Evolutionary conservation across 768 basidiomycete genomes (phyloP), one percentile per base, ranked within the genome.

Genomic region (Strobilomyces dryophilus): DNA sequence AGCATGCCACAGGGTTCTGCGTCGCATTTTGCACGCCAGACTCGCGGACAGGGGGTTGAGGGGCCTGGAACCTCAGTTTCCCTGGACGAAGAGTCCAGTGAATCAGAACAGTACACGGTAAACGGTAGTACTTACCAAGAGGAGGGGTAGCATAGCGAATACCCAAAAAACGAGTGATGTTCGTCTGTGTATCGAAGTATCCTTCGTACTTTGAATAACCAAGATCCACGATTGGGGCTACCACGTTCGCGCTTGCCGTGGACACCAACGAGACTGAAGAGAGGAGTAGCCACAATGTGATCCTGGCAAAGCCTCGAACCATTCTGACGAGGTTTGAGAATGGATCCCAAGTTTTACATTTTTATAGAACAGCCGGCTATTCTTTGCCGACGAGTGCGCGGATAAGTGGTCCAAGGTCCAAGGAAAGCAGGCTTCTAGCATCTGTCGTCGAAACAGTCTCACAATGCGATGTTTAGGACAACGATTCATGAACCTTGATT

Each of bases 51-150:
- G 72, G 71, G 12, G 54, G 36, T n/a, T 65, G 64, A 45, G 70
- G 71, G 8, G 65, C 67, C 37, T 60, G 49, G 53, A 61, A 72
- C 11, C 71, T 65, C 27, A 61, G 27, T 2, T 53, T 45, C n/a
- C 61, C 67, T 68, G 21, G 8, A 9, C 8, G 6, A 12, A 20
- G 26, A 8, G 12, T 8, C 32, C 31, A 32, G 18, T 11, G 3
- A 26, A 17, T 26, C 26, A n/a, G 26, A 29, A 43, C 17, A 5
- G 29, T 31, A n/a, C 14, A 27, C 3, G 29, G 5, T 27, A 5
- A 8, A 43, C 27, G 24, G 11, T 14, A 24, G 40, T 24, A 21
- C 45, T 46, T 32, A 46, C 45, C 45, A 12, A 46, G 14, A 21
- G 45, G 45, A 5, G 45, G 32, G 9, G 45, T 11, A 15, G 45